phyloP scores from a whole-genome alignment of 805 yeast genomes.

The Clavispora fructus region DNA sequence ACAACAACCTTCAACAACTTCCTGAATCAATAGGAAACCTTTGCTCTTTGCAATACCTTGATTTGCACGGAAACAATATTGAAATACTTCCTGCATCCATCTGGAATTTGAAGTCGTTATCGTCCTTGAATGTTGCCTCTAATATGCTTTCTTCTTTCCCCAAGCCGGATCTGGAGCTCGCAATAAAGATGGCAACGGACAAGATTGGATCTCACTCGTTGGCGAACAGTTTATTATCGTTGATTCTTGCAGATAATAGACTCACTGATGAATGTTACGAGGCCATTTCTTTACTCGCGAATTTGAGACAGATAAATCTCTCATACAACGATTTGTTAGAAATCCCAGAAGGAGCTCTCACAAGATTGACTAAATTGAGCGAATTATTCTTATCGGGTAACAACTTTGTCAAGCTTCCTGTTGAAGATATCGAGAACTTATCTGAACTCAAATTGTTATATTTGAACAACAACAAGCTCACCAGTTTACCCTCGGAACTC shows the following conservation, averaged over 20 bases:
- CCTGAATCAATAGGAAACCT: slow-evolving; percentile 65
- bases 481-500: slow-evolving; percentile 83
- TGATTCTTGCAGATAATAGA: slow-evolving; percentile 79
- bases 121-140: slow-evolving; percentile 64
- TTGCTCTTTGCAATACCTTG: slow-evolving; percentile 57
- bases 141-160: slow-evolving; percentile 62
- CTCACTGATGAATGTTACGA: slow-evolving; percentile 74
- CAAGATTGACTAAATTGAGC: slow-evolving; percentile 49
- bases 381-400: slow-evolving; percentile 83
- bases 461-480: slow-evolving; percentile 79
- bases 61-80: slow-evolving; percentile 80
- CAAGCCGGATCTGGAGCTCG: slow-evolving; percentile 37
- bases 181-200: slow-evolving; percentile 25
- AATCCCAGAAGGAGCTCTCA: slow-evolving; percentile 68
- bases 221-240: slow-evolving; percentile 47
- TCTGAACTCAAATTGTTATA: slow-evolving; percentile 54
- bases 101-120: slow-evolving; percentile 56
- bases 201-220: slow-evolving; percentile 12
- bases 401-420: slow-evolving; percentile 68
- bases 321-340: slow-evolving; percentile 83
- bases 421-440: slow-evolving; percentile 73
- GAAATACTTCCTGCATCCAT: slow-evolving; percentile 61
- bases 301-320: slow-evolving; percentile 61
- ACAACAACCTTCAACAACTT: slow-evolving; percentile 66
- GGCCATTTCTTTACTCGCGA: slow-evolving; percentile 51